phyloP scores from a whole-genome alignment of 2,329 filamentous ascomycete species.

The Fonsecaea erecta region DNA sequence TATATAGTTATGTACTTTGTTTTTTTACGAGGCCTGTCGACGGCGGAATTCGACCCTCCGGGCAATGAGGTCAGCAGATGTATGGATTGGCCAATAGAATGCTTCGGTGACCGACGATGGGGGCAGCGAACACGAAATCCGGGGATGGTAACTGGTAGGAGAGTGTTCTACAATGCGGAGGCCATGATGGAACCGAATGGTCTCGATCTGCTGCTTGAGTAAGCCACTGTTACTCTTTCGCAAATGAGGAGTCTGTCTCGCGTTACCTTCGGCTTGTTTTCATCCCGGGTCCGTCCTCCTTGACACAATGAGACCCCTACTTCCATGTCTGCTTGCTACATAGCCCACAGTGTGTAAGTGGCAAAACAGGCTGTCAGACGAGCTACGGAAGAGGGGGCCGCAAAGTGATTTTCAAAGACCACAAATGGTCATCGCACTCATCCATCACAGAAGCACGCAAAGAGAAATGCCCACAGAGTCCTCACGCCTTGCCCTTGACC shows the following conservation, averaged over 20 bases:
- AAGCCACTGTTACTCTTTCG: not conserved
- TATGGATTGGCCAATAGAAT: slow-evolving; percentile 11
- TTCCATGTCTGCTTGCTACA: not conserved
- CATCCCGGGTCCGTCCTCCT: not conserved
- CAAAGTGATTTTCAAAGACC: too few species aligned
- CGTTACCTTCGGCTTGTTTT: not conserved
- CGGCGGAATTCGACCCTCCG: not conserved
- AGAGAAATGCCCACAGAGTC: not conserved
- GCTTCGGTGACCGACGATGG: not conserved
- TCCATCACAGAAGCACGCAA: not conserved
- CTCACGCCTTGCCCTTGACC: slow-evolving; percentile 34
- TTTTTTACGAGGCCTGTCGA: not conserved
- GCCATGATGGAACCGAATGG: not conserved
- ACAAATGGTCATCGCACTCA: not conserved
- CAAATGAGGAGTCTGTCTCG: not conserved
- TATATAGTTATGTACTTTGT: not conserved
- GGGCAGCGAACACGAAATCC: slow-evolving; percentile 10
- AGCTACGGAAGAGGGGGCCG: too few species aligned
- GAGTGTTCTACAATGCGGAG: not conserved
- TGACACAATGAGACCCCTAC: not conserved
- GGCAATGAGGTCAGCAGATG: slow-evolving; percentile 19
- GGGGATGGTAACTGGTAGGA: not conserved
- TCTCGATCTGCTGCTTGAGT: slow-evolving; percentile 14
- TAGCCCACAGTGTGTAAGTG: too few species aligned
- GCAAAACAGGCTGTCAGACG: not conserved